Conservation (phyloP, 768 basidiomycete genomes). For the Tricholoma furcatifolium region DNA sequence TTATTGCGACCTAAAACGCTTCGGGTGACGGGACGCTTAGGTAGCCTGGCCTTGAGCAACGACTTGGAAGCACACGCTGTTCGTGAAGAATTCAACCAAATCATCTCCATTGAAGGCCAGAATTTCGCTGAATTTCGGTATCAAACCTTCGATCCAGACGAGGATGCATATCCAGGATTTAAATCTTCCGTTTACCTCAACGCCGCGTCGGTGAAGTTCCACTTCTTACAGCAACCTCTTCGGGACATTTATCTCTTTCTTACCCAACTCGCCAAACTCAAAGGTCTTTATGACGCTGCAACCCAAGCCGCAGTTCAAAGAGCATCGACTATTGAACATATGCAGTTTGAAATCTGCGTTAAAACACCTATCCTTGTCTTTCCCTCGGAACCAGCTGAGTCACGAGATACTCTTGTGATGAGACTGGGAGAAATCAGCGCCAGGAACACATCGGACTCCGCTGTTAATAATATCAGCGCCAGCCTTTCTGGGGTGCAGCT, state of each 20-base stretch:
- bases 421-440: slow-evolving; percentile 89
- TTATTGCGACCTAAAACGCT: slow-evolving; percentile 71
- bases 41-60: slow-evolving; percentile 80
- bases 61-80: slow-evolving; percentile 53
- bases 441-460: slow-evolving; percentile 65
- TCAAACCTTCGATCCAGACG: slow-evolving; percentile 81
- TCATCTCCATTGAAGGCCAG: slow-evolving; percentile 91
- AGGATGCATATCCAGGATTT: slow-evolving; percentile 69
- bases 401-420: slow-evolving; percentile 71
- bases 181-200: slow-evolving; percentile 81
- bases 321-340: slow-evolving; percentile 90
- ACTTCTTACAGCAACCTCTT: slow-evolving; percentile 90
- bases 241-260: slow-evolving; percentile 84
- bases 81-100: slow-evolving; percentile 71
- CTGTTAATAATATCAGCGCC: slow-evolving; percentile 63
- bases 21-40: slow-evolving; percentile 77
- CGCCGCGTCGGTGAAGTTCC: slow-evolving; percentile 87
- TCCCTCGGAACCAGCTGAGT: slow-evolving; percentile 63
- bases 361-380: slow-evolving; percentile 92
- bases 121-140: slow-evolving; percentile 94
- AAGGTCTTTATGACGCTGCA: slow-evolving; percentile 92
- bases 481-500: slow-evolving; percentile 83
- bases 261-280: slow-evolving; percentile 83
- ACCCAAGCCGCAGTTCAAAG: slow-evolving; percentile 89
- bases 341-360: slow-evolving; percentile 89